Base-by-base conservation (phyloP, 805 yeast genomes). In the Naumovozyma castellii region DNA sequence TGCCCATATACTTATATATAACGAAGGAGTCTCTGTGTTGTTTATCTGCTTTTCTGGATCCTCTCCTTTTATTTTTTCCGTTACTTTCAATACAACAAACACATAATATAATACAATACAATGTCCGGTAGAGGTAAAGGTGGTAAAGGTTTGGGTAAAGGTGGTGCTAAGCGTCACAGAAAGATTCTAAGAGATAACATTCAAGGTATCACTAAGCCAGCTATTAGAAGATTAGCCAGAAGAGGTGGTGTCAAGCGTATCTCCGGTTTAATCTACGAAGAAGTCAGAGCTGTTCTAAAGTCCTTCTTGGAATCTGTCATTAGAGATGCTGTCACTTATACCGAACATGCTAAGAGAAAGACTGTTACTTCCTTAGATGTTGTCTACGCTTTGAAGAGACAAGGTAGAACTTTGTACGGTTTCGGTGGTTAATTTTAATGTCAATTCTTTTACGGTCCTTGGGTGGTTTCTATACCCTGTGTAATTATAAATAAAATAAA, bases 171-270 rank as follows among this genome's bases (percentile, higher is more conserved):
- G 82, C 87, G 98, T 74, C 98, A 90, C 87, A 86, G 97, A 81
- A 88, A 88, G 85, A 85, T 90, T 72, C 78, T 88, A 55, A 88
- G 97, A 79, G 98, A 92, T 72, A 92, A 90, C 90, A 90, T 92
- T 58, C 97, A 88, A 75, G 98, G 98, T 78, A 90, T 90, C 68
- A 90, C 98, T 50, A 90, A 90, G 80, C 98, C 98, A 67, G 98
- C 98, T 66, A 90, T 90, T 66, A 87, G 98, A 78, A 90, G 98
- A 85, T 83, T 90, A 63, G 98, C 98, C 39, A 90, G 98, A 82
- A 87, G 98, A 85, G 98, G 98, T 76, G 98, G 98, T 88, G 98
- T 90, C 66, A 90, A 90, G 83, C 95, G 98, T 84, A 90, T 90
- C 64, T 90, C 97, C 50, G 97, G 95, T 69, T 76, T 88, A 67